These are phyloP conservation scores for Claviceps capensis DNA, from an alignment of 2,329 filamentous ascomycete species.

Conservation along the genomic window DNA sequence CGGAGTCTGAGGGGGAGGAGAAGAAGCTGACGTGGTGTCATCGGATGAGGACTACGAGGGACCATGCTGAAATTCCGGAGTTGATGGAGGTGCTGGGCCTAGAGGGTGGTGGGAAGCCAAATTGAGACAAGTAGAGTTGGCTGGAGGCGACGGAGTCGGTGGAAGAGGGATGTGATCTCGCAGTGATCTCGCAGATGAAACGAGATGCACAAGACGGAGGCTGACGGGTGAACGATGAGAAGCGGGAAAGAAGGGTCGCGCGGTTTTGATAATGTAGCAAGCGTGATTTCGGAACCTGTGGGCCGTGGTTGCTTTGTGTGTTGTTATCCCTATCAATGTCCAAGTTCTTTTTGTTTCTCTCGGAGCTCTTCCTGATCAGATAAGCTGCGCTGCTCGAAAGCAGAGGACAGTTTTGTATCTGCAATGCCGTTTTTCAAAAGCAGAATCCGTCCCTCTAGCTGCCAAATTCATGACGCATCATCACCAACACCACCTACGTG, in stretches of 20 bases:
- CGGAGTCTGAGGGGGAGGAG: conserved; percentile 22
- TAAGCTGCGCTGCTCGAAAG: no score
- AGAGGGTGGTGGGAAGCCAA: conserved; percentile 26
- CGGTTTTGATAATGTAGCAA: no score
- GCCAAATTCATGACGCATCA: not conserved
- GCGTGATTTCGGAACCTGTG: no score
- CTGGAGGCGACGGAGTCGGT: conserved; percentile 27
- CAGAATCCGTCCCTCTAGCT: not conserved
- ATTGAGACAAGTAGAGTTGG: conserved; percentile 30
- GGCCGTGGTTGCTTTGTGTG: no score
- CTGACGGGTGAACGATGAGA: not conserved
- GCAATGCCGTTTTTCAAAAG: no score
- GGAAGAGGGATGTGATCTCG: conserved; percentile 41
- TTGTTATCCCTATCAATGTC: no score
- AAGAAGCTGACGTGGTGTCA: conserved; percentile 67
- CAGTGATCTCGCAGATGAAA: conserved; percentile 34
- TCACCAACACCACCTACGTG: conserved; percentile 6
- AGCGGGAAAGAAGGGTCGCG: no score
- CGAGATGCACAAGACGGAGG: not conserved
- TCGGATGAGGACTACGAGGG: conserved; percentile 65
- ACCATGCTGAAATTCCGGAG: conserved; percentile 60
- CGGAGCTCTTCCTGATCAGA: no score
- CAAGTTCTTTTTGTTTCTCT: no score
- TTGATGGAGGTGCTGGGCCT: conserved; percentile 50
- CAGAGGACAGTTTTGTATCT: no score